Conservation (phyloP, 306 rosid genomes). For the Coriaria nepalensis region DNA sequence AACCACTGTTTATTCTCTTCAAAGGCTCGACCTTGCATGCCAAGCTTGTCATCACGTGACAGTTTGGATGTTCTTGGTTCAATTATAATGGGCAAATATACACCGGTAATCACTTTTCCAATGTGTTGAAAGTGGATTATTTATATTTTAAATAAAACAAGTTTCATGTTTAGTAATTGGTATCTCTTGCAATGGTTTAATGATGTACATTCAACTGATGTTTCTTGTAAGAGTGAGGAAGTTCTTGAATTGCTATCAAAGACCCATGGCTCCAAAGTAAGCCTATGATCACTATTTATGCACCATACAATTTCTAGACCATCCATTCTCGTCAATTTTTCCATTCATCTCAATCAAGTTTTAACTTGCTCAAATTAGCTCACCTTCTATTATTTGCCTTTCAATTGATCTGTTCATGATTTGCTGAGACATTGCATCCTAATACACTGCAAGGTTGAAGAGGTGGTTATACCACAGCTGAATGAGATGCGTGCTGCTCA, state of each 20-base stretch:
- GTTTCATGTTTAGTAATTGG: conserved; percentile 13
- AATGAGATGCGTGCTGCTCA: conserved; percentile 72
- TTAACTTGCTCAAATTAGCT: background rate
- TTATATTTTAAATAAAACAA: conserved; percentile 9
- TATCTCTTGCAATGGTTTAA: conserved; percentile 68
- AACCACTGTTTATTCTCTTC: conserved; percentile 13
- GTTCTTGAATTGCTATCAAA: conserved; percentile 46
- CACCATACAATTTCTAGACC: background rate
- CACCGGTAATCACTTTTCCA: conserved; percentile 35
- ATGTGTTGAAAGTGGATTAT: background rate
- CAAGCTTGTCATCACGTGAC: conserved; percentile 41
- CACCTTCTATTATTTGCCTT: background rate
- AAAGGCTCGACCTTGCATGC: conserved; percentile 74
- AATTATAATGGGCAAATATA: conserved; percentile 64
- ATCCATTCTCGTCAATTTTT: conserved; percentile 1
- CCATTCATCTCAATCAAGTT: background rate
- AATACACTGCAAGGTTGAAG: conserved; percentile 55
- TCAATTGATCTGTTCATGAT: conserved; percentile 6
- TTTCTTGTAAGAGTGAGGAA: conserved; percentile 74
- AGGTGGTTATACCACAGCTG: conserved; percentile 79
- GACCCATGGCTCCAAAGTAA: conserved; percentile 72
- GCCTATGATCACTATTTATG: conserved; percentile 15
- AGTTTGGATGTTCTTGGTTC: conserved; percentile 47
- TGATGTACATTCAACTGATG: conserved; percentile 64
- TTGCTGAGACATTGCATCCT: conserved; percentile 18